Evolutionary conservation across 176 grass and related monocot genomes (phyloP).

Genomic region (Oryza rufipogon): DNA sequence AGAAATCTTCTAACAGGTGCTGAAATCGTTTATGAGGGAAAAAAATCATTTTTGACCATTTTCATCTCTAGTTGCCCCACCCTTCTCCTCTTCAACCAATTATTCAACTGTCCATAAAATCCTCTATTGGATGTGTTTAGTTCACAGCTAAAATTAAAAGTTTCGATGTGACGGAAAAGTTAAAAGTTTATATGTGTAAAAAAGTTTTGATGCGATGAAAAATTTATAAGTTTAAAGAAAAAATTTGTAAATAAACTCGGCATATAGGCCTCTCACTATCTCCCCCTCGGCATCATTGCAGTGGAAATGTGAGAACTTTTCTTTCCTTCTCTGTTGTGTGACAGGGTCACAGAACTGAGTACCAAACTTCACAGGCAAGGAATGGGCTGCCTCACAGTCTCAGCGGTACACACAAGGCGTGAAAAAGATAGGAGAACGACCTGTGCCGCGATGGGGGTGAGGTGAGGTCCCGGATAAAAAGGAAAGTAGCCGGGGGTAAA

Average conservation of each 20-base stretch:
- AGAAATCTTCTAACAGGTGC: no score
- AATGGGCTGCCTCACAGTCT: slow-evolving; percentile 11
- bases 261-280: neutral
- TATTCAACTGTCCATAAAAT: neutral
- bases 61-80: no score
- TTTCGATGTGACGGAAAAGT: no score
- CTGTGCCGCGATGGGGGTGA: neutral
- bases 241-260: no score
- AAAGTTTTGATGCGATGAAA: no score
- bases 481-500: neutral
- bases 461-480: neutral
- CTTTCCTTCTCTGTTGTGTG: neutral
- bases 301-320: slow-evolving; percentile 8
- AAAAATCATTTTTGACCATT: no score
- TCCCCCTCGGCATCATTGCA: slow-evolving; percentile 18
- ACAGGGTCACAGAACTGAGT: neutral
- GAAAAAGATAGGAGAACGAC: slow-evolving; percentile 33
- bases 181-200: no score
- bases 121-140: no score
- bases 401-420: neutral
- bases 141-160: no score
- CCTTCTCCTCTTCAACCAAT: neutral
- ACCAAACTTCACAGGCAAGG: slow-evolving; percentile 50
- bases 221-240: no score
- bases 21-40: no score